Evolutionary conservation across 176 grass and related monocot species (phyloP).

Genomic region (Avena sativa): DNA sequence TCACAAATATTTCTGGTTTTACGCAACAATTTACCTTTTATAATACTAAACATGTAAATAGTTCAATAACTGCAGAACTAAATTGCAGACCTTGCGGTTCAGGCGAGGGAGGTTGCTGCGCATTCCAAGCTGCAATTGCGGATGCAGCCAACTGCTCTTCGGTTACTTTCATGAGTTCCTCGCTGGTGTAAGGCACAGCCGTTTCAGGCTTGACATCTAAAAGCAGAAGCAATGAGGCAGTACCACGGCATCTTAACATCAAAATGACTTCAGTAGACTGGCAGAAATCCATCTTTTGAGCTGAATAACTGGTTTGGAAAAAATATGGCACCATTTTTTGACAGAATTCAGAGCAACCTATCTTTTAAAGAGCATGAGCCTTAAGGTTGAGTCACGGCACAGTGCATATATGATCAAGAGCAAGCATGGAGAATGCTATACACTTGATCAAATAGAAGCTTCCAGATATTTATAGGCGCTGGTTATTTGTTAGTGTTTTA

Average conservation of each 20-base stretch:
- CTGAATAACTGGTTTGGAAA: not conserved
- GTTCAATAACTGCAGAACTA: conserved; percentile 19
- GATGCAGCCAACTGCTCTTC: conserved; percentile 78
- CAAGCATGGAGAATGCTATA: not conserved
- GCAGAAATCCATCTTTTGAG: conserved; percentile 27
- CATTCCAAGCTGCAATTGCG: conserved; percentile 49
- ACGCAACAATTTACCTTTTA: not conserved
- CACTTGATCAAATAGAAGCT: not conserved
- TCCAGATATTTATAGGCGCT: not conserved
- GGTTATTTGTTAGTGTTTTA: not conserved
- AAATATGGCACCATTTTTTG: not conserved
- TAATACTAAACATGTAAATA: not conserved
- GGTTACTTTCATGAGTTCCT: conserved; percentile 90
- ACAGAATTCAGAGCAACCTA: not conserved
- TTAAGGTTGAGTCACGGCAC: not conserved
- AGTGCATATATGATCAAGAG: no score
- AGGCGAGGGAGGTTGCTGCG: conserved; percentile 25
- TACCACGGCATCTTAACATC: not conserved
- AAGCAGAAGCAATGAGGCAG: conserved; percentile 33
- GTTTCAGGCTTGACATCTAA: conserved; percentile 71
- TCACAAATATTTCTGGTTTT: not conserved
- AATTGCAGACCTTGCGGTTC: conserved; percentile 57
- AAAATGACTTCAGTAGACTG: conserved; percentile 33
- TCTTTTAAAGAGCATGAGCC: not conserved
- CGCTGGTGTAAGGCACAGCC: conserved; percentile 58